These are phyloP conservation scores for Westerdykella sp. DNA, from an alignment of 2,329 filamentous ascomycete genomes.

Conservation along the genomic window DNA sequence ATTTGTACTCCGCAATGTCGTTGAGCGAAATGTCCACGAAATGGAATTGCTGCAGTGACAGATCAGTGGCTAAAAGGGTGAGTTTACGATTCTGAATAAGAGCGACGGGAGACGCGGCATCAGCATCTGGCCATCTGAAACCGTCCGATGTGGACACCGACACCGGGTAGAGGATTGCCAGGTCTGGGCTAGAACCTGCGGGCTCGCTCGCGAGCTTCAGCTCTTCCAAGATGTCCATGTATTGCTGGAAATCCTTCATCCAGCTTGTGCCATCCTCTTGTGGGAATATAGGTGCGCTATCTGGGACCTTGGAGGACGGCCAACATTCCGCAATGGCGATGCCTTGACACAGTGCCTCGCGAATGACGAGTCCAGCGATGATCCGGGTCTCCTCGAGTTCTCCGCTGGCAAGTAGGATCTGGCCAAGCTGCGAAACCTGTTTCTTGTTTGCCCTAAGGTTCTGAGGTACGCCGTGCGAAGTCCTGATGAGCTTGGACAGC, in stretches of 20 bases:
- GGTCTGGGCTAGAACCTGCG: conserved; percentile 2
- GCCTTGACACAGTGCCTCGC: conserved; percentile 15
- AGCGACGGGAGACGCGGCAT: conserved; percentile 8
- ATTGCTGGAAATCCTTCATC: conserved; percentile 25
- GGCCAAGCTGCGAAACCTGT: conserved; percentile 16
- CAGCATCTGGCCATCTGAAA: conserved; percentile 15
- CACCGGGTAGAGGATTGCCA: conserved; percentile 18
- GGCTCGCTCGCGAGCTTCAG: conserved; percentile 4
- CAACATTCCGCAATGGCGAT: conserved; percentile 24
- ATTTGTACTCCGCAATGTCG: conserved; percentile 11
- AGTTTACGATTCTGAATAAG: conserved; percentile 15
- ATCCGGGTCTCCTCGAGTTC: conserved; percentile 28
- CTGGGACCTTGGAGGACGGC: conserved; percentile 16
- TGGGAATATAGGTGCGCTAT: conserved; percentile 22
- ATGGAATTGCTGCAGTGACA: conserved; percentile 8
- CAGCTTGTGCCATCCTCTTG: conserved; percentile 11
- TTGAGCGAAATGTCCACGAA: conserved; percentile 27
- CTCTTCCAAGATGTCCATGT: conserved; percentile 19
- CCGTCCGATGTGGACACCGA: conserved; percentile 16
- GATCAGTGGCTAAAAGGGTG: conserved; percentile 18
- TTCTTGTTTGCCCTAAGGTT: conserved; percentile 10
- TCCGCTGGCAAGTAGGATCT: conserved; percentile 14
- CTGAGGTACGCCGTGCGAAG: conserved; percentile 10
- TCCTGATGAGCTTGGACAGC: conserved; percentile 22
- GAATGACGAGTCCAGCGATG: conserved; percentile 27